Evolutionary conservation across 116 monocot species (phyloP).

Genomic region (Cymodocea nodosa): DNA sequence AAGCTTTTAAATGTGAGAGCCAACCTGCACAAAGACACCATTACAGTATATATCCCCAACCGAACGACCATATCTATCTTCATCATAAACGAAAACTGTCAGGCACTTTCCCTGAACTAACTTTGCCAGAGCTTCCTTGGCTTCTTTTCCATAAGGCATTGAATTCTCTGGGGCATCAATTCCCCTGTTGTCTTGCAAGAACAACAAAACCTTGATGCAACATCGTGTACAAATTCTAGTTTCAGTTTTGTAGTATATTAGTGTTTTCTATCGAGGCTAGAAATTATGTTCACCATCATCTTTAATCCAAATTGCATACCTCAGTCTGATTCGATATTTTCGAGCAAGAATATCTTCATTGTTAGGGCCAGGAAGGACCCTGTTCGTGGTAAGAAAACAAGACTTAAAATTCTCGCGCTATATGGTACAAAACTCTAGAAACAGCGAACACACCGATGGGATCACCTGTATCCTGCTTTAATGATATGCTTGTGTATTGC

Average conservation of each 20-base stretch:
- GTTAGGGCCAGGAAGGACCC: constrained; percentile 37
- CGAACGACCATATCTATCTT: constrained; percentile 54
- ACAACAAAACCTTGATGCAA: background rate
- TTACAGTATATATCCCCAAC: constrained; percentile 81
- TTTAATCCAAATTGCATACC: constrained; percentile 14
- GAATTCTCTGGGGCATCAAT: constrained; percentile 83
- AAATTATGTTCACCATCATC: background rate
- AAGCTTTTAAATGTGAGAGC: background rate
- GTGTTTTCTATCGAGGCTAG: background rate
- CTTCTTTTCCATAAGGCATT: constrained; percentile 88
- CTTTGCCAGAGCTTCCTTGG: constrained; percentile 55
- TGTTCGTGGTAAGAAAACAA: constrained; percentile 7
- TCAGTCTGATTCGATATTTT: constrained; percentile 84
- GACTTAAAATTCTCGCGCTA: background rate
- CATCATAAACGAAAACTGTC: constrained; percentile 36
- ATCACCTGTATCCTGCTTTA: constrained; percentile 69
- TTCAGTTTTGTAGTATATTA: background rate
- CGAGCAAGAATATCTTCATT: constrained; percentile 42
- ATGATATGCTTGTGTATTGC: constrained; percentile 51
- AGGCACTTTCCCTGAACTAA: constrained; percentile 61
- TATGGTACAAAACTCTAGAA: too few species aligned
- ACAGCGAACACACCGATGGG: background rate
- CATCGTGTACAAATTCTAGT: background rate
- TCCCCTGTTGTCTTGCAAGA: constrained; percentile 37
- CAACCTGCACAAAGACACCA: constrained; percentile 66